Conservation (phyloP, 495 filamentous ascomycete species). For the Penicillium mononematosum region DNA sequence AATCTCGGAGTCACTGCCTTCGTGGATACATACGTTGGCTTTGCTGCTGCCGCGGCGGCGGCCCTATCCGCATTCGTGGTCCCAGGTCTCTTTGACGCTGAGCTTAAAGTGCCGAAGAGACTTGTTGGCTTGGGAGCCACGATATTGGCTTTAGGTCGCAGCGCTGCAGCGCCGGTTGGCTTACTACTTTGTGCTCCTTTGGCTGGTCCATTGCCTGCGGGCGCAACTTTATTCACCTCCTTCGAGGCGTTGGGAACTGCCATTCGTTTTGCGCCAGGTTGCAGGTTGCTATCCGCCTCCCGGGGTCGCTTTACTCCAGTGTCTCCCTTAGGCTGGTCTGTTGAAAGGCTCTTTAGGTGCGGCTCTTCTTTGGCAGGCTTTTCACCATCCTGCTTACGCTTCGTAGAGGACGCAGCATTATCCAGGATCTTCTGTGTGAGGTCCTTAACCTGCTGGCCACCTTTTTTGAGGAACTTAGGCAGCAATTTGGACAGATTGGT, state of each 20-base stretch:
- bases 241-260: slow-evolving; percentile 36
- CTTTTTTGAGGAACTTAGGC: slow-evolving; percentile 63
- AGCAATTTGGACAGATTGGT: slow-evolving; percentile 66
- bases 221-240: slow-evolving; percentile 26
- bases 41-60: slow-evolving; percentile 49
- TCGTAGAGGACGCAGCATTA: slow-evolving; percentile 54
- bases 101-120: slow-evolving; percentile 58
- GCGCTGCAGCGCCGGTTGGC: slow-evolving; percentile 24
- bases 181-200: slow-evolving; percentile 37
- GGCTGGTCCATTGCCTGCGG: slow-evolving; percentile 23
- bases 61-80: slow-evolving; percentile 54
- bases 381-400: slow-evolving; percentile 45
- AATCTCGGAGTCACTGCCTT: background rate
- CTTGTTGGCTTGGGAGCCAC: slow-evolving; percentile 56
- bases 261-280: slow-evolving; percentile 42
- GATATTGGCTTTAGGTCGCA: slow-evolving; percentile 50
- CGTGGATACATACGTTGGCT: slow-evolving; percentile 37
- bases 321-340: slow-evolving; percentile 18
- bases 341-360: slow-evolving; percentile 23
- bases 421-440: slow-evolving; percentile 57
- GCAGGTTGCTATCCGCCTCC: slow-evolving; percentile 40
- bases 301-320: slow-evolving; percentile 49
- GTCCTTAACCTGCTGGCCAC: slow-evolving; percentile 59
- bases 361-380: slow-evolving; percentile 40
- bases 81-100: slow-evolving; percentile 61